phyloP scores from a whole-genome alignment of 192 early-diverging fungal genomes.

The Rhizophagus clarus region DNA sequence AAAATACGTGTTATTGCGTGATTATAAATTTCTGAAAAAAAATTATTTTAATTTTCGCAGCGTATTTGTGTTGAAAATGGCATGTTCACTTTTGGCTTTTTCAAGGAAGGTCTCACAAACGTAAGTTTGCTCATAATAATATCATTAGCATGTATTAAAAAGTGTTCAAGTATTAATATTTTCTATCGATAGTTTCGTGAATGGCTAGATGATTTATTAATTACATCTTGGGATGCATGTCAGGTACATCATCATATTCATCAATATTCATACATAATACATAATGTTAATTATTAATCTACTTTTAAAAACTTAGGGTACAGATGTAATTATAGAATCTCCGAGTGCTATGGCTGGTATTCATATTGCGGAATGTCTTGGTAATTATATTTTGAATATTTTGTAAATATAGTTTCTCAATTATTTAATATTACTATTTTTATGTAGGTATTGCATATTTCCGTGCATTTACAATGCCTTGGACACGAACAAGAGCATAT shows the following conservation, averaged over 20 bases:
- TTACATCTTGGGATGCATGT: conserved; percentile 57
- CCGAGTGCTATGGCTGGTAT: conserved; percentile 70
- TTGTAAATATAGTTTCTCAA: background rate
- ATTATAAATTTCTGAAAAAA: background rate
- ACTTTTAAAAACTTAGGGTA: conserved; percentile 33
- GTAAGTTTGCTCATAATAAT: conserved; percentile 27
- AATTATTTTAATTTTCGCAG: conserved; percentile 29
- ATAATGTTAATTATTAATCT: background rate
- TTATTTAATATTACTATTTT: background rate
- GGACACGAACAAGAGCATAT: conserved; percentile 72
- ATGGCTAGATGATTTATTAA: conserved; percentile 66
- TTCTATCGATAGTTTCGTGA: conserved; percentile 51
- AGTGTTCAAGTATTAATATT: background rate
- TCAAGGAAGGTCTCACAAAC: conserved; percentile 53
- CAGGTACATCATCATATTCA: conserved; percentile 29
- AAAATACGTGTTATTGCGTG: background rate
- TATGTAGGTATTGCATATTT: conserved; percentile 62
- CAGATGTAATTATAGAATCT: conserved; percentile 70
- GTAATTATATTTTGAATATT: conserved; percentile 15
- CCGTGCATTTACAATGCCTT: conserved; percentile 72
- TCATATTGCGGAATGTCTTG: conserved; percentile 66
- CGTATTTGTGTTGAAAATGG: conserved; percentile 69
- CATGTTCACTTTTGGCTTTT: conserved; percentile 65
- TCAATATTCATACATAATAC: background rate
- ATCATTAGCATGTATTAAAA: too few species aligned